A percentile compares a stretch with the other conserved stretches of the same genome.
Evolutionary conservation across 2,329 filamentous ascomycete genomes (phyloP).

Genomic region (Fusarium paranaense): DNA sequence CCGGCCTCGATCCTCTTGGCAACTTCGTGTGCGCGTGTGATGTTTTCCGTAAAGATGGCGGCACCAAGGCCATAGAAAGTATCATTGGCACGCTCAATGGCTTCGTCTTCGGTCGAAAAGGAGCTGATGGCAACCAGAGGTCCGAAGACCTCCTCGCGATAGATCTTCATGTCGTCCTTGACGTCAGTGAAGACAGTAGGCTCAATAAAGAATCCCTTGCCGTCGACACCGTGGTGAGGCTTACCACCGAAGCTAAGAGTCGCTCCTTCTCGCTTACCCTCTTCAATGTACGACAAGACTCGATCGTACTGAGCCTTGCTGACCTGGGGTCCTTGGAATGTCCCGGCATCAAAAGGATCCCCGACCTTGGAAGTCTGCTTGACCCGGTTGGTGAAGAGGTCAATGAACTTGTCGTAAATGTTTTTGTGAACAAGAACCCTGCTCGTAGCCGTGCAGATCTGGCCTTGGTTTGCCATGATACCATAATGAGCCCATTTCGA

Average conservation of each 20-base stretch:
- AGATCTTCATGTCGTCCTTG: constrained; percentile 53
- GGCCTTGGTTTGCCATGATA: constrained; percentile 70
- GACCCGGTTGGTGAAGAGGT: not conserved
- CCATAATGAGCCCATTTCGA: constrained; percentile 67
- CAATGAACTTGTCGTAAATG: not conserved
- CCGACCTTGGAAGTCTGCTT: not conserved
- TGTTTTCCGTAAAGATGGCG: not conserved
- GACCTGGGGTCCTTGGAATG: constrained; percentile 80
- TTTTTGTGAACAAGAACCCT: constrained; percentile 71
- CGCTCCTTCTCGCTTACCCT: constrained; percentile 72
- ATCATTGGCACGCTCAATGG: not conserved
- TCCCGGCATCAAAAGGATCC: constrained; percentile 73
- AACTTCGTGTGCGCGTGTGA: not conserved
- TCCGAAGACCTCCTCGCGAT: constrained; percentile 58
- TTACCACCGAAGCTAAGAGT: not conserved
- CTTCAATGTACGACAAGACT: constrained; percentile 75
- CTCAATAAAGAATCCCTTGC: constrained; percentile 53
- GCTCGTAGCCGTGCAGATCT: constrained; percentile 74
- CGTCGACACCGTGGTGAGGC: not conserved
- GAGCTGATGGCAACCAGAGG: constrained; percentile 53
- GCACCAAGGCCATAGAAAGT: not conserved
- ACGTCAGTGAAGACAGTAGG: constrained; percentile 58
- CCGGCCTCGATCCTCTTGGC: not conserved
- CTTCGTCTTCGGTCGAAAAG: constrained; percentile 55
- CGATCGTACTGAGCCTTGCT: constrained; percentile 76